A percentile compares a stretch with the other conserved stretches of the same genome.
Conservation (phyloP, 106 monocot genomes). For the Dioscorea zingiberensis region DNA sequence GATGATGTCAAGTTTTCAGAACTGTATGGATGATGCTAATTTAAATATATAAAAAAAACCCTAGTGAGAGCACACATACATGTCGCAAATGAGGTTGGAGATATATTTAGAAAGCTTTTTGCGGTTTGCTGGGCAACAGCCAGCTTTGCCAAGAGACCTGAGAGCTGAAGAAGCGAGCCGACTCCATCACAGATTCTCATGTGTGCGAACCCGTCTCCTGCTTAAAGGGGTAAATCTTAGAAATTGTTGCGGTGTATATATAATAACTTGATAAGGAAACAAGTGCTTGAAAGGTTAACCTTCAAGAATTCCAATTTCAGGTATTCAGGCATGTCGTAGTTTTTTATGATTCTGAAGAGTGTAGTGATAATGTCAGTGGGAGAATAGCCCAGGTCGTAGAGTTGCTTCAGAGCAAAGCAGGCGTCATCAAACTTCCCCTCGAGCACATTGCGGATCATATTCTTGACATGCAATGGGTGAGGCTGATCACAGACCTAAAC, state of each 20-base stretch:
- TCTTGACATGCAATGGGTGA: conserved; percentile 96
- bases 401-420: conserved; percentile 77
- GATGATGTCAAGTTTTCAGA: no score
- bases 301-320: conserved; percentile 93
- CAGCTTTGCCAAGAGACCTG: conserved; percentile 88
- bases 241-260: no score
- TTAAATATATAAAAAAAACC: no score
- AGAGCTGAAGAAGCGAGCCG: conserved; percentile 90
- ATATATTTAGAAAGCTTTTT: conserved; percentile 50
- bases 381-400: conserved; percentile 94
- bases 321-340: conserved; percentile 97
- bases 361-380: conserved; percentile 98
- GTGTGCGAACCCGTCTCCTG: conserved; percentile 96
- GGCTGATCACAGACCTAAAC: conserved; percentile 96
- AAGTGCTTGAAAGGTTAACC: conserved; percentile 27
- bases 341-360: conserved; percentile 85
- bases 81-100: background rate
- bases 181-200: conserved; percentile 99
- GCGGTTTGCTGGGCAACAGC: conserved; percentile 78
- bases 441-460: conserved; percentile 78
- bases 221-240: background rate
- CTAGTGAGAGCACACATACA: background rate
- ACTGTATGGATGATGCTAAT: no score
- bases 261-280: no score
- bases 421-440: conserved; percentile 93